Evolutionary conservation across 371 early-diverging fungal genomes (phyloP), one percentile per base, ranked within the genome.

Genomic region (Chytridium lagenaria): DNA sequence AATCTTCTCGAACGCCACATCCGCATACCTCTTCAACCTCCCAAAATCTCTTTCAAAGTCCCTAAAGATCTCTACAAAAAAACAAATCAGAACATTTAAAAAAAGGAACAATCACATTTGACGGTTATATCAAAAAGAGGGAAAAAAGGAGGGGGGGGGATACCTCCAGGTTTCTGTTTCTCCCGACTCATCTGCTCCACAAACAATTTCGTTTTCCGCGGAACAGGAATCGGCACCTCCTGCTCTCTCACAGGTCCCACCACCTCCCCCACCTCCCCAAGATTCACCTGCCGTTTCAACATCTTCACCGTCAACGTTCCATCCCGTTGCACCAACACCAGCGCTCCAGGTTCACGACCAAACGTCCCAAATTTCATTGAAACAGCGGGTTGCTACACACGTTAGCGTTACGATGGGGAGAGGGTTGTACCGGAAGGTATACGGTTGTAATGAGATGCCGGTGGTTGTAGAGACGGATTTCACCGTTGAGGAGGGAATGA

Each of bases 251-350:
- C 40, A 2, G 63, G 63, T 31, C 63, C 63, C 7, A 37, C 31
- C 12, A 34, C 16, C 3, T 1, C 1, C 22, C 31, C 39, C 12
- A 33, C 12, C 64, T 39, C n/a, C 23, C 30, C 44, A 37, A 74
- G 52, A 28, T 69, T 34, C 10, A 64, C 68, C 69, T 59, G 31
- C 50, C 74, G 49, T 37, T 69, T 34, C 50, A 74, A 37, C 7
- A 74, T 74, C 28, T 68, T 55, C 1, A 69, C 69, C 19, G 59
- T 59, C n/a, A 74, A 33, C 5, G n/a, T 51, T 1, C 75, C 75
- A 3, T 28, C 23, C 26, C 64, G 50, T 34, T 36, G 50, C 1
- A 75, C 50, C 64, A 75, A 50, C n/a, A 70, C 70, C 12, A 75
- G 37, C 16, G 57, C 70, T 5, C 70, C 67, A 3, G 67, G 28